Evolutionary conservation across 2,329 filamentous ascomycete genomes (phyloP).

Genomic region (Decorospora gaudefroyi): DNA sequence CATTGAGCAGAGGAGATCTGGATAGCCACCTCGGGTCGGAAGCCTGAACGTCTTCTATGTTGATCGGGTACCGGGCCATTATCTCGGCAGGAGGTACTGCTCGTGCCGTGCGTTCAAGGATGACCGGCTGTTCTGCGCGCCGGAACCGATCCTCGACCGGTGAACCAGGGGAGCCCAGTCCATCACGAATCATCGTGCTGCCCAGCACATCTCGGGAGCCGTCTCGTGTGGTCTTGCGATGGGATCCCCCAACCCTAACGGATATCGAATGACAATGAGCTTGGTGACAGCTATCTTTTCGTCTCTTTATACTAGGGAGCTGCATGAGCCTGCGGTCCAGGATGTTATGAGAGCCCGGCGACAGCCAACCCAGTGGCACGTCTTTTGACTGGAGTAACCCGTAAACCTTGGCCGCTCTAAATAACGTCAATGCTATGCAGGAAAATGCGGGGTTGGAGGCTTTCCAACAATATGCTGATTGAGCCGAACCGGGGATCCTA

Average conservation of each 20-base stretch:
- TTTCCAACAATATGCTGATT: constrained; percentile 28
- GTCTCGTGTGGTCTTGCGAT: too few relatives aligned
- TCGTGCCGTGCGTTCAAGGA: constrained; percentile 11
- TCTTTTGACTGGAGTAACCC: constrained; percentile 32
- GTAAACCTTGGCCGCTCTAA: constrained; percentile 34
- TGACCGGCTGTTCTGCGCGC: constrained; percentile 14
- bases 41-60: constrained; percentile 1
- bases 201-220: too few relatives aligned
- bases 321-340: constrained; percentile 3
- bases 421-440: constrained; percentile 36
- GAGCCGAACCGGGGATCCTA: constrained; percentile 17
- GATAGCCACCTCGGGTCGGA: not conserved
- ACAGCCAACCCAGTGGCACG: constrained; percentile 28
- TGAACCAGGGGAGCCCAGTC: not conserved
- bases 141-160: constrained; percentile 17
- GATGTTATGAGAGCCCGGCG: constrained; percentile 12
- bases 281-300: too few relatives aligned
- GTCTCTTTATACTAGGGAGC: too few relatives aligned
- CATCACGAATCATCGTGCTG: too few relatives aligned
- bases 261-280: too few relatives aligned
- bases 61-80: constrained; percentile 12
- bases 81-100: constrained; percentile 19
- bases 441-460: constrained; percentile 44
- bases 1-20: not conserved
- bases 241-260: too few relatives aligned